Conservation (phyloP, 805 yeast species). For the Hanseniaspora hatyaiensis region DNA sequence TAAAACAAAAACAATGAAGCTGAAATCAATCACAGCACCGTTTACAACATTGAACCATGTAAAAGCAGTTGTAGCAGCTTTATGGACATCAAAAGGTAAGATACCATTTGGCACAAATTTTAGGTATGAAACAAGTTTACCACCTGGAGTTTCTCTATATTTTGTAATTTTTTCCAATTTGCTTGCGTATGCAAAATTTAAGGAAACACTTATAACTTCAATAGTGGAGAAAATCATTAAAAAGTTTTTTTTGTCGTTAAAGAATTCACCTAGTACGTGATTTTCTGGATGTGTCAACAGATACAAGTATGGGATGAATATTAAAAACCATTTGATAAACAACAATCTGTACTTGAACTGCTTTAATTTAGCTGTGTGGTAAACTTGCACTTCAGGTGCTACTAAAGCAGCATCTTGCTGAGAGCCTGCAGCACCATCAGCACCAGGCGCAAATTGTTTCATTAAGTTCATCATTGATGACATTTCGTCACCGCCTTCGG, state of each 20-base stretch:
- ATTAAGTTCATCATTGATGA: conserved; percentile 23
- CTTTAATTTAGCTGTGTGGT: conserved; percentile 26
- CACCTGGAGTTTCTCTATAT: conserved; percentile 24
- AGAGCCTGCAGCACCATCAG: conserved; percentile 10
- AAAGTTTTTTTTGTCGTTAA: conserved; percentile 25
- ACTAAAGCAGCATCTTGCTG: conserved; percentile 19
- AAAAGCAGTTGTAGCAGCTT: conserved; percentile 13
- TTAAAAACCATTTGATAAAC: conserved; percentile 27
- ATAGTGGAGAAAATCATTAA: conserved; percentile 28
- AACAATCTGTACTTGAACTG: conserved; percentile 26
- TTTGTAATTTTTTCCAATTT: conserved; percentile 23
- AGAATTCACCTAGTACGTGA: conserved; percentile 1
- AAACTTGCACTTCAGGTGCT: conserved; percentile 23
- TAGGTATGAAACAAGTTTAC: conserved; percentile 25
- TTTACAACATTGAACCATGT: conserved; percentile 27
- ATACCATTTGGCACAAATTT: conserved; percentile 30
- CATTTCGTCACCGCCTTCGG: conserved; percentile 12
- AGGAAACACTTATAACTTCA: conserved; percentile 28
- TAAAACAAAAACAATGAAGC: conserved; percentile 26
- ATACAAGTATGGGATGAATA: conserved; percentile 26
- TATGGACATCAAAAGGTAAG: conserved; percentile 22
- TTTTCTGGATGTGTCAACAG: conserved; percentile 21
- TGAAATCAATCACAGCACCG: conserved; percentile 27
- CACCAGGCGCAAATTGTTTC: conserved; percentile 19
- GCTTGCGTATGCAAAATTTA: conserved; percentile 26